Conservation (phyloP, 1,139 yeast genomes). For the Ogataea hybrid region DNA sequence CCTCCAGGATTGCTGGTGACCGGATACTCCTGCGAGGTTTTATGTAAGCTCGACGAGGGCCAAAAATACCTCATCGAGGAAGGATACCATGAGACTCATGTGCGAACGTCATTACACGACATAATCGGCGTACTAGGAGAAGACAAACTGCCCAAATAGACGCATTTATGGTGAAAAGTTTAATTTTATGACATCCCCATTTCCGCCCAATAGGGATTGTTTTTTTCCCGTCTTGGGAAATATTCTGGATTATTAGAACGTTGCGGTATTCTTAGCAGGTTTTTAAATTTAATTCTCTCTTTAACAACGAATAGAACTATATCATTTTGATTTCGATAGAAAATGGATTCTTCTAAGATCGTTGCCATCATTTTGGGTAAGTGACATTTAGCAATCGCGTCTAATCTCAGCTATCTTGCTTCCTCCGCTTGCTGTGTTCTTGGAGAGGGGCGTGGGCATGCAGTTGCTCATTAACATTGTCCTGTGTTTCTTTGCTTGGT, state of each 20-base stretch:
- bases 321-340: not conserved
- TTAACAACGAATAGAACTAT: not conserved
- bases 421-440: slow-evolving; percentile 73
- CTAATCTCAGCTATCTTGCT: slow-evolving; percentile 49
- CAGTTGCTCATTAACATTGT: slow-evolving; percentile 61
- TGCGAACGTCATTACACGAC: not conserved
- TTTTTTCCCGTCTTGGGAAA: not conserved
- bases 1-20: slow-evolving; percentile 92
- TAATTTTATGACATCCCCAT: not conserved
- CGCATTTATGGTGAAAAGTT: not conserved
- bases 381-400: slow-evolving; percentile 7
- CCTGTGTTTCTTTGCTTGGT: slow-evolving; percentile 62
- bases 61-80: slow-evolving; percentile 44
- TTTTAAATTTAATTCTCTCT: not conserved
- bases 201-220: slow-evolving; percentile 1
- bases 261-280: not conserved
- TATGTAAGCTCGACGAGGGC: slow-evolving; percentile 38
- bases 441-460: slow-evolving; percentile 60
- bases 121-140: slow-evolving; percentile 9
- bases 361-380: slow-evolving; percentile 29
- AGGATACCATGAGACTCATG: slow-evolving; percentile 36
- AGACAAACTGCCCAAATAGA: not conserved
- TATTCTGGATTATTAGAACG: slow-evolving; percentile 4
- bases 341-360: slow-evolving; percentile 27
- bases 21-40: slow-evolving; percentile 75